Percentiles rank a stretch among this genome's conserved stretches.
Conservation (phyloP, 768 basidiomycete species). For the Boletus patriciae region DNA sequence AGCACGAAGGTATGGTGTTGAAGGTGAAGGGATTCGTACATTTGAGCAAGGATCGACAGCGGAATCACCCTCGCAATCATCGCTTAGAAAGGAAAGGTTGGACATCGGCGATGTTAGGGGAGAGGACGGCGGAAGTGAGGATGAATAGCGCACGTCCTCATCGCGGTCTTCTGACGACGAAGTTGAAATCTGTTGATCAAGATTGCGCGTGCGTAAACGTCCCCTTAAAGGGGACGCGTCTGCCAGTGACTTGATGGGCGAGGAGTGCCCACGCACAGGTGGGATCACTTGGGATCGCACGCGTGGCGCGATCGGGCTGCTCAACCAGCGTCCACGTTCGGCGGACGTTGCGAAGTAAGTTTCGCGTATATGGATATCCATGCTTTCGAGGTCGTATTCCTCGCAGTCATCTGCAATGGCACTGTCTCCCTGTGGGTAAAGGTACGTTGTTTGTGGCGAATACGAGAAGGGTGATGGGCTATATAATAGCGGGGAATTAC, state of each 20-base stretch:
- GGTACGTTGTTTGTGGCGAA: neutral
- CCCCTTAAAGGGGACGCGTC: conserved; percentile 7
- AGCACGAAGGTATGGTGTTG: neutral
- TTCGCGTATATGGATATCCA: conserved; percentile 40
- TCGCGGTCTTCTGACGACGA: conserved; percentile 10
- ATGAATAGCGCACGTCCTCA: conserved; percentile 22
- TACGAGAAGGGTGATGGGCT: conserved; percentile 4
- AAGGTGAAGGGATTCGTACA: conserved; percentile 29
- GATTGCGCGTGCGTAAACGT: neutral
- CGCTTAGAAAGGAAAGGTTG: conserved; percentile 35
- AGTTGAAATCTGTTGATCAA: neutral
- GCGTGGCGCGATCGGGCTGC: conserved; percentile 43
- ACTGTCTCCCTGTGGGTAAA: conserved; percentile 16
- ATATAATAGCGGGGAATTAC: neutral
- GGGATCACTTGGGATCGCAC: conserved; percentile 14
- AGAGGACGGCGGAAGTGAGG: conserved; percentile 41
- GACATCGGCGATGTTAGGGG: conserved; percentile 46
- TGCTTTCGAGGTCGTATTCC: conserved; percentile 34
- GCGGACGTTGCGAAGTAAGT: conserved; percentile 57
- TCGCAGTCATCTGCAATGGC: conserved; percentile 21
- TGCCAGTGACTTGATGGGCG: conserved; percentile 18
- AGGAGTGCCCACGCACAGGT: conserved; percentile 23
- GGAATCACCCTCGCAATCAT: conserved; percentile 14
- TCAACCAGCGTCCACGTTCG: conserved; percentile 60
- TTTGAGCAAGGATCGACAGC: conserved; percentile 20